Percentiles rank a stretch among this genome's conserved stretches.
These are phyloP conservation scores for Prototheca wickerhamii DNA, from an alignment of 163 green algal species.

Conservation along the genomic window DNA sequence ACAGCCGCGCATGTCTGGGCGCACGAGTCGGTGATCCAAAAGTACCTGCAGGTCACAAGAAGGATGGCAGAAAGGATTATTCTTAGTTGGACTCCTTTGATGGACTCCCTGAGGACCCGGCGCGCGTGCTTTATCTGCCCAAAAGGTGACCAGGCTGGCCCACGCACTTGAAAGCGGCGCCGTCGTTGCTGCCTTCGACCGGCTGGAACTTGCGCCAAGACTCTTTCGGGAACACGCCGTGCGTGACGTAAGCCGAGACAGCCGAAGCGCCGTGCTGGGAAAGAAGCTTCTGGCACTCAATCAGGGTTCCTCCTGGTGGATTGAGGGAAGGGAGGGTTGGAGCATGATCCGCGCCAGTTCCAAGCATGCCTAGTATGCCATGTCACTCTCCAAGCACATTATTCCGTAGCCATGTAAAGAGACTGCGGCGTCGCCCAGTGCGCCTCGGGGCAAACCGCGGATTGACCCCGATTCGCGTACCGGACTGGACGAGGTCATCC, in stretches of 20 bases:
- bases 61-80: background rate
- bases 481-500: constrained; percentile 93
- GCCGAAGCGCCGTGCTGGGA: constrained; percentile 31
- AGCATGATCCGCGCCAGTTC: background rate
- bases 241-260: constrained; percentile 94
- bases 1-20: constrained; percentile 67
- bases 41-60: constrained; percentile 42
- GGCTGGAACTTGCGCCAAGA: constrained; percentile 71
- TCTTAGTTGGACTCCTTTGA: background rate
- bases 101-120: background rate
- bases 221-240: constrained; percentile 94
- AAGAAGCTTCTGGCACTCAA: constrained; percentile 92
- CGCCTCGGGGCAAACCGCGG: background rate
- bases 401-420: background rate
- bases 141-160: background rate
- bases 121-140: background rate
- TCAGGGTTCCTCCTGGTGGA: constrained; percentile 61
- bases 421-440: background rate
- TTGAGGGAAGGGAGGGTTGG: background rate
- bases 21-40: constrained; percentile 96
- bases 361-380: background rate
- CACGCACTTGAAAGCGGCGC: constrained; percentile 28
- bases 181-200: constrained; percentile 3
- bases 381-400: background rate
- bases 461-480: background rate